Evolutionary conservation across 441 rosid genomes (phyloP), one percentile per base, ranked within the genome.

Genomic region (Metrosideros polymorpha): DNA sequence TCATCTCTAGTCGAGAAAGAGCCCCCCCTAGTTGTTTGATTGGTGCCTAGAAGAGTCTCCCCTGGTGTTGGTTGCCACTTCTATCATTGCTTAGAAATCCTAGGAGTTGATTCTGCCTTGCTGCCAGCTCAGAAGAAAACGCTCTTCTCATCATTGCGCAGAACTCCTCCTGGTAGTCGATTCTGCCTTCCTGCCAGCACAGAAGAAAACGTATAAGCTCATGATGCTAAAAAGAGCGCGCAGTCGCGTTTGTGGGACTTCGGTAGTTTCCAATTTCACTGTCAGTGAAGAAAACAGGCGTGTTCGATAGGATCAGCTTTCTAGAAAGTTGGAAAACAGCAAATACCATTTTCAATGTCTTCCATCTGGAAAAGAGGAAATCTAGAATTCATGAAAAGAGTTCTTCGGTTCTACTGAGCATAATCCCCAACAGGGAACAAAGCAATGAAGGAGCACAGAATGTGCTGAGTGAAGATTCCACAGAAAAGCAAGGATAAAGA

Each of bases 61-160:
- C 91, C 79, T 92, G 94, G 45, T 90, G 93, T 82, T 91, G 93
- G 88, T 90, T 94, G 53, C 96, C 96, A 83, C 93, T 92, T 87
- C 91, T 92, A 94, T 94, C 96, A 93, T 93, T 3, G 92, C 89
- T 13, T 92, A 91, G 83, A 94, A 94, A 82, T 94, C 96, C 14
- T 92, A 93, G 51, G 92, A 93, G 91, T 92, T 93, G 91, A 94
- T 94, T 85, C 89, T 94, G 85, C 95, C 95, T 87, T 94, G 95
- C 96, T 94, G 92, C 49, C 88, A 83, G 19, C 51, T 25, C 25
- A 61, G 32, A 14, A 42, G 57, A 52, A 25, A n/a, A 52, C 66
- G 24, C 45, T 5, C 45, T 6, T 43, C 45, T 43, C 45, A 43
- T 43, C 45, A 43, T 43, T 43, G 7, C 45, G 7, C 7, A 43